Percentiles rank a stretch among this genome's conserved stretches.
phyloP scores from a whole-genome alignment of 768 basidiomycete species.

The Daedalea quercina region DNA sequence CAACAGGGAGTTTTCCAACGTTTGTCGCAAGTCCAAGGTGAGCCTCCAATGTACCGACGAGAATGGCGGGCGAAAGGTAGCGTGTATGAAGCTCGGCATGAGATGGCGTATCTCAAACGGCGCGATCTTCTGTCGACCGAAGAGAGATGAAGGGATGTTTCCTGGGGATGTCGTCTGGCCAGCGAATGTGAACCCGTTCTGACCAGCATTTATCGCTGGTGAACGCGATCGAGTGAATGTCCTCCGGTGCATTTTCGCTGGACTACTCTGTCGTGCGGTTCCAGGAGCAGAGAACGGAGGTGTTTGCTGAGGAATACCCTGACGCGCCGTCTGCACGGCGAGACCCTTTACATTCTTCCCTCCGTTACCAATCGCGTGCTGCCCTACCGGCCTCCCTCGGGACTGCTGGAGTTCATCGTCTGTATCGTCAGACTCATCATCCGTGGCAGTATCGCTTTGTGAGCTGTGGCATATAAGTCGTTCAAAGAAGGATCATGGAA shows the following conservation, averaged over 20 bases:
- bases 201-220: constrained; percentile 36
- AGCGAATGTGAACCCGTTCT: constrained; percentile 25
- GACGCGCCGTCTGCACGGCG: constrained; percentile 1
- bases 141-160: constrained; percentile 35
- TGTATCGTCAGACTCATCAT: constrained; percentile 18
- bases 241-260: constrained; percentile 28
- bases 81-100: constrained; percentile 42
- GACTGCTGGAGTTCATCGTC: constrained; percentile 11
- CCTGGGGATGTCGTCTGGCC: constrained; percentile 26
- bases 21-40: constrained; percentile 53
- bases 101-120: constrained; percentile 23
- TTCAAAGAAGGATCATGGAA: neutral
- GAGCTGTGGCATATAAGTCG: constrained; percentile 9
- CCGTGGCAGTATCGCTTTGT: constrained; percentile 14
- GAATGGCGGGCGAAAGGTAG: constrained; percentile 39
- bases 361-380: constrained; percentile 10
- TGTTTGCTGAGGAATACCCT: constrained; percentile 2
- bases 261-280: constrained; percentile 34
- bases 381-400: constrained; percentile 16
- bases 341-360: constrained; percentile 1
- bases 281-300: constrained; percentile 25
- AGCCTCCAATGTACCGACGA: constrained; percentile 36
- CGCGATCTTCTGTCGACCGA: constrained; percentile 35
- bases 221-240: constrained; percentile 72
- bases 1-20: constrained; percentile 59